Conservation (phyloP, 2,329 filamentous ascomycete species). For the Chaetothyriales sp. region DNA sequence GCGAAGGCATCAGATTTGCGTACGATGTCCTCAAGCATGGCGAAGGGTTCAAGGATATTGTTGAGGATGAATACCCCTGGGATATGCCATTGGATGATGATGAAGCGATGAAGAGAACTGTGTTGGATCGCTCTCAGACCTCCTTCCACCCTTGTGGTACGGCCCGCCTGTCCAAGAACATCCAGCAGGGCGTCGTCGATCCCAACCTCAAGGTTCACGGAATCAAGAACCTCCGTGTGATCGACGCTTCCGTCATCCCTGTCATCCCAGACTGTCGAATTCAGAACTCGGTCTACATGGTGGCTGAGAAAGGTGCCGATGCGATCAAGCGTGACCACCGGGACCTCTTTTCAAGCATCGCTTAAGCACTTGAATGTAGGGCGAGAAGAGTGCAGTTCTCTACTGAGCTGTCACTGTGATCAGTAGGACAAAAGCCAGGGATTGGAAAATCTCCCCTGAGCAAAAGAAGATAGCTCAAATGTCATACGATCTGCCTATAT, state of each 20-base stretch:
- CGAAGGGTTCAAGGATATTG: constrained; percentile 36
- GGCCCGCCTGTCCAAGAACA: constrained; percentile 35
- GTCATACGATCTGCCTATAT: too few species aligned
- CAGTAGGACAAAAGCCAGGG: too few species aligned
- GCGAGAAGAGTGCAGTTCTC: too few species aligned
- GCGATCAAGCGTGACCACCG: constrained; percentile 32
- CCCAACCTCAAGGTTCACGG: constrained; percentile 38
- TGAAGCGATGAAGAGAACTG: constrained; percentile 39
- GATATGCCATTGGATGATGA: constrained; percentile 42
- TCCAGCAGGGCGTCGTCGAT: constrained; percentile 38
- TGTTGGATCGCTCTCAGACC: constrained; percentile 46
- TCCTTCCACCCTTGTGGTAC: constrained; percentile 46
- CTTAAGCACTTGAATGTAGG: too few species aligned
- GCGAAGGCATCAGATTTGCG: constrained; percentile 41
- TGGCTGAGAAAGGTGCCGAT: constrained; percentile 41
- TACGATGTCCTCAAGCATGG: constrained; percentile 43
- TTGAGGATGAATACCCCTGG: constrained; percentile 40
- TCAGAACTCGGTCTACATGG: constrained; percentile 46
- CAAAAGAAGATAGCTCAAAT: too few species aligned
- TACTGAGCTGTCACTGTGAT: too few species aligned
- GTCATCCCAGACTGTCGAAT: constrained; percentile 42
- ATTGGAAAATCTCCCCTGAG: too few species aligned
- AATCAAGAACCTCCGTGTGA: constrained; percentile 37
- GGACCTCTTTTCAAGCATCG: constrained; percentile 8
- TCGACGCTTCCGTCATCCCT: constrained; percentile 42